Conservation (phyloP, 2,329 filamentous ascomycete genomes). For the Paraconiothyrium brasiliense region DNA sequence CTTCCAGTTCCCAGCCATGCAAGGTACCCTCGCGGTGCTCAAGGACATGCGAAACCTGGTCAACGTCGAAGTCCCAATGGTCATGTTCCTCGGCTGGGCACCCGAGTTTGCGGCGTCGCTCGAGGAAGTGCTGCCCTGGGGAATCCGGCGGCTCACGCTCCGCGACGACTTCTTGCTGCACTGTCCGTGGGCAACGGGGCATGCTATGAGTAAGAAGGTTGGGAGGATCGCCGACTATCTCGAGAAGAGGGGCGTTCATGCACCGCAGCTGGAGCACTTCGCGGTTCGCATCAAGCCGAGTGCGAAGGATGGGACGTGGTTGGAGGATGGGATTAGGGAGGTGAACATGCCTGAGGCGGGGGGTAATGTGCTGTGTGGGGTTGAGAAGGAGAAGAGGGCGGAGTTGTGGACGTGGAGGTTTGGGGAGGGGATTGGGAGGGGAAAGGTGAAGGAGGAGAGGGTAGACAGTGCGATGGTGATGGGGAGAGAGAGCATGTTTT, state of each 20-base stretch:
- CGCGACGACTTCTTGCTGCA: constrained; percentile 34
- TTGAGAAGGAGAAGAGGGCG: constrained; percentile 25
- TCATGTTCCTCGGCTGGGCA: constrained; percentile 36
- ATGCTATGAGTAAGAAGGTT: constrained; percentile 29
- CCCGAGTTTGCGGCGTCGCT: constrained; percentile 29
- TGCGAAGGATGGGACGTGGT: constrained; percentile 26
- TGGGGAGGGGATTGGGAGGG: constrained; percentile 16
- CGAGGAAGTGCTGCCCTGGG: constrained; percentile 30
- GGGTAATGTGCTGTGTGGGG: constrained; percentile 14
- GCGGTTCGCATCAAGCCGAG: constrained; percentile 24
- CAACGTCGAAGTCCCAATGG: constrained; percentile 30
- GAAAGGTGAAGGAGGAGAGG: constrained; percentile 14
- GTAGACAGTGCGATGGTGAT: constrained; percentile 23
- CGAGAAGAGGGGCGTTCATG: constrained; percentile 22
- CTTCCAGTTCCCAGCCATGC: constrained; percentile 31
- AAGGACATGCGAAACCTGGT: constrained; percentile 28
- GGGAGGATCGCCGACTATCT: constrained; percentile 32
- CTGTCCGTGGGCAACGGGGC: constrained; percentile 33
- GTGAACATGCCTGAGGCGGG: constrained; percentile 21
- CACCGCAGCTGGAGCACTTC: constrained; percentile 26
- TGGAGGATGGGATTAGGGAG: constrained; percentile 26
- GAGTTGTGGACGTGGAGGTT: constrained; percentile 33
- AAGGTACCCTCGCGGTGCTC: constrained; percentile 33
- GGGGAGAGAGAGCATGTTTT: constrained; percentile 16
- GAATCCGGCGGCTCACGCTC: constrained; percentile 24